phyloP scores from a whole-genome alignment of 2,329 filamentous ascomycete genomes.

The Zopfia rhizophila region DNA sequence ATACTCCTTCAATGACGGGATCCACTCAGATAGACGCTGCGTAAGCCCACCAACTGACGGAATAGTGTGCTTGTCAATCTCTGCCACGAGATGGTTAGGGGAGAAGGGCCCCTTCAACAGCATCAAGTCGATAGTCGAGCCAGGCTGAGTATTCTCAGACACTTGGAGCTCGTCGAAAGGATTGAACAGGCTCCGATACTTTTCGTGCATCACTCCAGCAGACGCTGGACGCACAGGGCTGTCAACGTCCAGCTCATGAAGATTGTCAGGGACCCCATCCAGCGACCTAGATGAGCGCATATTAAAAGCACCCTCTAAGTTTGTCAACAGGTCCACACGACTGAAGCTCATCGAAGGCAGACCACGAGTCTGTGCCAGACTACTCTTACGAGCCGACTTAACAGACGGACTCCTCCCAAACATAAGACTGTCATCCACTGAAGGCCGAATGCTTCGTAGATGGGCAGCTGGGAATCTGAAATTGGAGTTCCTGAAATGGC shows the following conservation, averaged over 20 bases:
- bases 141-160: constrained; percentile 18
- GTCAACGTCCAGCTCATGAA: constrained; percentile 42
- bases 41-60: constrained; percentile 59
- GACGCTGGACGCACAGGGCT: constrained; percentile 49
- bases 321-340: constrained; percentile 57
- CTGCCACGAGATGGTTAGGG: constrained; percentile 54
- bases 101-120: constrained; percentile 47
- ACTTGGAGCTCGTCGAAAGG: constrained; percentile 52
- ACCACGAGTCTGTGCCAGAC: constrained; percentile 43
- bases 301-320: constrained; percentile 57
- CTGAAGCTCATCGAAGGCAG: constrained; percentile 62
- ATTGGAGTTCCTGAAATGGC: constrained; percentile 43
- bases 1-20: constrained; percentile 56
- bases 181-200: constrained; percentile 58
- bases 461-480: constrained; percentile 36
- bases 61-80: constrained; percentile 58
- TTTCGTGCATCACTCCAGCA: constrained; percentile 52
- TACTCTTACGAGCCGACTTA: constrained; percentile 30
- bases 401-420: constrained; percentile 33
- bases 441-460: constrained; percentile 28
- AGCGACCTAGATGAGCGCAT: constrained; percentile 51
- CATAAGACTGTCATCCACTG: constrained; percentile 33
- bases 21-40: constrained; percentile 57
- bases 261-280: constrained; percentile 43
- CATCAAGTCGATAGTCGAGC: constrained; percentile 24